A percentile compares a stretch with the other conserved stretches of the same genome.
Evolutionary conservation across 768 basidiomycete genomes (phyloP).

Genomic region (Amanita molliuscula): DNA sequence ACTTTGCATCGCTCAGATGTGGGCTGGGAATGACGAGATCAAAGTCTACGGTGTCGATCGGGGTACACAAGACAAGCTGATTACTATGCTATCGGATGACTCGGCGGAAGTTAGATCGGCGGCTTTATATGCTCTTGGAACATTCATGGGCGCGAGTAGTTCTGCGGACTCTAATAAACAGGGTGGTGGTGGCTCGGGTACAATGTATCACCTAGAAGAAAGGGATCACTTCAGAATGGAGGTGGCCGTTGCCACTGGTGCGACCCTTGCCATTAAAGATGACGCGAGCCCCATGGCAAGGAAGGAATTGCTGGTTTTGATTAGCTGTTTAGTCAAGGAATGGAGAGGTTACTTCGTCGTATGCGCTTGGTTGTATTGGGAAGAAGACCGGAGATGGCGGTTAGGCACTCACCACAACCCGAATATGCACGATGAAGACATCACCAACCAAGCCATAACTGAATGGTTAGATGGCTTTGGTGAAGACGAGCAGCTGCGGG

Average conservation of each 20-base stretch:
- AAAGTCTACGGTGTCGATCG: constrained; percentile 74
- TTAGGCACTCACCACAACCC: constrained; percentile 23
- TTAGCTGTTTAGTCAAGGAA: constrained; percentile 90
- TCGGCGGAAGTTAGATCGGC: constrained; percentile 91
- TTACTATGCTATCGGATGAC: constrained; percentile 71
- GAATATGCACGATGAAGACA: constrained; percentile 52
- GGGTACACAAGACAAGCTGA: constrained; percentile 75
- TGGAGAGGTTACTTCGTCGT: constrained; percentile 95
- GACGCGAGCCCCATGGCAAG: constrained; percentile 96
- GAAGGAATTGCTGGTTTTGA: constrained; percentile 85
- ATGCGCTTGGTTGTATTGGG: constrained; percentile 95
- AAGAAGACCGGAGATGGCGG: constrained; percentile 71
- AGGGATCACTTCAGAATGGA: constrained; percentile 82
- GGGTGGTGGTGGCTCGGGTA: constrained; percentile 82
- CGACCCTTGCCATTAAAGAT: constrained; percentile 79
- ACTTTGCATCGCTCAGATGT: constrained; percentile 89
- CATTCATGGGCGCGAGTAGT: constrained; percentile 86
- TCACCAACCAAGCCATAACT: constrained; percentile 58
- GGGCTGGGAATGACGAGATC: constrained; percentile 88
- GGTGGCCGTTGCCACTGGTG: constrained; percentile 83
- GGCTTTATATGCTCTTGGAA: constrained; percentile 84
- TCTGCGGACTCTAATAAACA: constrained; percentile 52
- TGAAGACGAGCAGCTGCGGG: constrained; percentile 54
- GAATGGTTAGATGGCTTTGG: constrained; percentile 72
- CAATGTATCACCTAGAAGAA: constrained; percentile 67